Evolutionary conservation across 305 asterid genomes (phyloP).

Genomic region (Rubia balearica): DNA sequence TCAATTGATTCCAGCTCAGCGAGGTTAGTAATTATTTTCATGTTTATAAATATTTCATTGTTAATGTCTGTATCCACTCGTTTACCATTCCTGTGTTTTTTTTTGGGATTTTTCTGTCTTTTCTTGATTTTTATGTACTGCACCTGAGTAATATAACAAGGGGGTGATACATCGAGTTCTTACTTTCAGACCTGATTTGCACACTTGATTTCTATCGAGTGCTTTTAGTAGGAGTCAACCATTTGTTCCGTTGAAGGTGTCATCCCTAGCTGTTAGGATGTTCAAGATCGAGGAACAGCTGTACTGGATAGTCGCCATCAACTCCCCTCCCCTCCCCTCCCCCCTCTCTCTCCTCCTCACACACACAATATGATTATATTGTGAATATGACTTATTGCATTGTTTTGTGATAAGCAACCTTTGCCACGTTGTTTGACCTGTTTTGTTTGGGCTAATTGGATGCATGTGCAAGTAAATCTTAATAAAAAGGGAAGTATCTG

Average conservation of each 20-base stretch:
- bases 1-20: slow-evolving; percentile 26
- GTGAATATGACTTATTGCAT: not conserved
- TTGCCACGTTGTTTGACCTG: not conserved
- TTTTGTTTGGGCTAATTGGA: not conserved
- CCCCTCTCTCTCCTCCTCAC: not conserved
- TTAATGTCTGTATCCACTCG: not conserved
- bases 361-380: not conserved
- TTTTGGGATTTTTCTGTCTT: not conserved
- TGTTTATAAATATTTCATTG: not conserved
- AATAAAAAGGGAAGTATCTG: not conserved
- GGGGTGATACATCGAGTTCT: not conserved
- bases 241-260: not conserved
- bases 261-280: slow-evolving; percentile 3
- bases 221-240: not conserved
- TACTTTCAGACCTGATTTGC: not conserved
- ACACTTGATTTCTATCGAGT: not conserved
- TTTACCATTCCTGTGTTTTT: not conserved
- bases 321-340: too few relatives aligned
- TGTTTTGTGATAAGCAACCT: not conserved
- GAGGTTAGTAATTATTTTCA: slow-evolving; percentile 42
- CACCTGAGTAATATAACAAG: not conserved
- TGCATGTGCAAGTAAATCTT: not conserved
- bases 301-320: not conserved
- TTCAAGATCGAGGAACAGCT: not conserved
- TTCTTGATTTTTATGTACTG: not conserved